These are phyloP conservation scores for Leccinum subtestaceum DNA, from an alignment of 768 basidiomycete genomes.

Conservation along the genomic window DNA sequence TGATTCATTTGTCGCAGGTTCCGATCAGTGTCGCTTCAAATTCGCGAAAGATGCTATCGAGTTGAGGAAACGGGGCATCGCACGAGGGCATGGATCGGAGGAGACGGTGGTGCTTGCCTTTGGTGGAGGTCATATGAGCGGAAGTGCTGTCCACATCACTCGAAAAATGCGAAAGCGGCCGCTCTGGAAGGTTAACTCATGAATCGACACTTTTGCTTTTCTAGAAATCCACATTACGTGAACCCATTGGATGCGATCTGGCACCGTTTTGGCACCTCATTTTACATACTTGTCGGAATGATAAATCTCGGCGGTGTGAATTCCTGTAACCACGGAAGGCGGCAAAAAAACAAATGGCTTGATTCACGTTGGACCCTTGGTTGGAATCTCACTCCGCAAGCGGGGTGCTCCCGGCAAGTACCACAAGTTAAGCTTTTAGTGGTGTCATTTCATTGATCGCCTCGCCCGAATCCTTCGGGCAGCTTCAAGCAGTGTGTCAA, in stretches of 20 bases:
- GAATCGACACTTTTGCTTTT: conserved; percentile 34
- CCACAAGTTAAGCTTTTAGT: conserved; percentile 27
- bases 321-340: neutral
- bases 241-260: conserved; percentile 18
- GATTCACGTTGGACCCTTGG: neutral
- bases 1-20: conserved; percentile 43
- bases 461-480: conserved; percentile 10
- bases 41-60: conserved; percentile 91
- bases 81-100: conserved; percentile 67
- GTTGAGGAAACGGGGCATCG: conserved; percentile 73
- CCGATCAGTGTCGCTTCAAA: conserved; percentile 85
- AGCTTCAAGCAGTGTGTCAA: conserved; percentile 11
- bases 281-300: conserved; percentile 22
- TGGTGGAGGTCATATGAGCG: conserved; percentile 64
- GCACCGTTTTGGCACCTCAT: conserved; percentile 16
- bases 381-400: conserved; percentile 4
- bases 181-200: conserved; percentile 79
- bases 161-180: conserved; percentile 83
- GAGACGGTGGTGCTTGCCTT: conserved; percentile 93
- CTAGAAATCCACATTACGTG: conserved; percentile 29
- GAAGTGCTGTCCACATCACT: conserved; percentile 82
- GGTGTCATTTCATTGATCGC: conserved; percentile 21
- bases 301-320: conserved; percentile 8
- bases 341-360: conserved; percentile 1
- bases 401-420: conserved; percentile 22